Percentiles rank a stretch among this genome's conserved stretches.
Conservation (phyloP, 345 rosid species). For the Melastoma malabathricum region DNA sequence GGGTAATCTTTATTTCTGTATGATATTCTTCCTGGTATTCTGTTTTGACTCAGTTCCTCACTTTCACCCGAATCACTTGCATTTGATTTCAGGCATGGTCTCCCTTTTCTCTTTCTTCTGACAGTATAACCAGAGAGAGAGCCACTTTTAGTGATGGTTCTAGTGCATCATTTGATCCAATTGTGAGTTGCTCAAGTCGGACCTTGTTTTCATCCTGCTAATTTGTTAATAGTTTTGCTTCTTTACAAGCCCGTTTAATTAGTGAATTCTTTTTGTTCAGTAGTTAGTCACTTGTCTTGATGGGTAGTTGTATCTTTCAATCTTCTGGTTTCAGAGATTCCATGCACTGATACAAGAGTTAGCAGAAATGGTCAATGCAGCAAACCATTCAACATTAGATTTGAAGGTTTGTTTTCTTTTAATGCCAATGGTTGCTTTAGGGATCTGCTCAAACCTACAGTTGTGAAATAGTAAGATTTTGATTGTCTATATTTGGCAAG, state of each 20-base stretch:
- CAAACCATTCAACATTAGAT: conserved; percentile 18
- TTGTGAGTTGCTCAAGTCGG: conserved; percentile 18
- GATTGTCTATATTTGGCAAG: no score
- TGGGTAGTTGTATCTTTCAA: not conserved
- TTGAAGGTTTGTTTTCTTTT: conserved; percentile 29
- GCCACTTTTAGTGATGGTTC: conserved; percentile 20
- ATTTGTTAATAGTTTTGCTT: not conserved
- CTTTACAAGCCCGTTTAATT: not conserved
- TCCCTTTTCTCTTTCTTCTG: conserved; percentile 40
- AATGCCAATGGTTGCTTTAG: not conserved
- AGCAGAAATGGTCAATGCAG: conserved; percentile 17
- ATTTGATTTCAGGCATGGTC: conserved; percentile 44
- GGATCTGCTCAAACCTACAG: no score
- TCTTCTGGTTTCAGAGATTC: conserved; percentile 37
- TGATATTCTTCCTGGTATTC: not conserved
- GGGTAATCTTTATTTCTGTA: conserved; percentile 21
- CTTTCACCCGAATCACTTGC: not conserved
- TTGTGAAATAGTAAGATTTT: no score
- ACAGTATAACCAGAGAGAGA: conserved; percentile 21
- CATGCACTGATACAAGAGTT: conserved; percentile 40
- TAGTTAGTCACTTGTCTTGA: no score
- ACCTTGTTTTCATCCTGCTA: not conserved
- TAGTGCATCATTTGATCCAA: conserved; percentile 17
- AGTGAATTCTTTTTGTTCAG: no score
- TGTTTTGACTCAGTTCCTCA: not conserved